Evolutionary conservation across 2,329 filamentous ascomycete genomes (phyloP), one percentile per base, ranked within the genome.

Genomic region (Fusarium xyrophilum): DNA sequence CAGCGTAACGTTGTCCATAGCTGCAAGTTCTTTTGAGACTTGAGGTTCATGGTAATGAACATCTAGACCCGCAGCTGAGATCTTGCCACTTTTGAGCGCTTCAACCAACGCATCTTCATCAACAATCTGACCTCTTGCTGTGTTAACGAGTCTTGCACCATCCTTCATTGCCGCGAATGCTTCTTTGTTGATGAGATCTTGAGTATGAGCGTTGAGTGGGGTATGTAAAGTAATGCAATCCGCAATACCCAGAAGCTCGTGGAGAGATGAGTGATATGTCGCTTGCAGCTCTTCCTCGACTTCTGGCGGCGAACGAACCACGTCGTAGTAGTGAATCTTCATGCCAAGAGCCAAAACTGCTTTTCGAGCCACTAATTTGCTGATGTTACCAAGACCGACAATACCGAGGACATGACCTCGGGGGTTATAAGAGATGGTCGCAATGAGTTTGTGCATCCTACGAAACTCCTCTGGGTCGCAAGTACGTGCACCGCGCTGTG

Each of bases 1-100:
- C 40, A 81, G 63, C 0, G 77, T 79, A 6, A 80, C 80, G 40
- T 81, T 80, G 12, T 78, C 74, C 77, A 81, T 80, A 1, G 65
- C 72, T 4, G 78, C 79, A 27, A 82, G 63, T 47, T 72, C 74
- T 60, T 72, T 74, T 6, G 72, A 74, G 10, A 88, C 82, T 56
- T 80, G 68, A 1, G 86, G 86, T 72, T 88, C 86, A 46, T 83
- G 71, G 9, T 82, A 82, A 74, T 87, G 83, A 15, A 88, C 86
- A 69, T 87, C 86, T 15, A 87, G 69, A 0, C 82, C 85, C 1
- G 82, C 85, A 4, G 81, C 80, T 0, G 75, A 74, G 3, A 87
- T 40, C 9, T 79, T 79, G 0, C 84, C 84, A 7, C 73, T 77
- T 55, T 84, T 79, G 39, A 87, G 67, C 1, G 83, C 85, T 9